Base-by-base conservation (phyloP, 2,329 filamentous ascomycete species). In the Sphaerulina vaccinii region DNA sequence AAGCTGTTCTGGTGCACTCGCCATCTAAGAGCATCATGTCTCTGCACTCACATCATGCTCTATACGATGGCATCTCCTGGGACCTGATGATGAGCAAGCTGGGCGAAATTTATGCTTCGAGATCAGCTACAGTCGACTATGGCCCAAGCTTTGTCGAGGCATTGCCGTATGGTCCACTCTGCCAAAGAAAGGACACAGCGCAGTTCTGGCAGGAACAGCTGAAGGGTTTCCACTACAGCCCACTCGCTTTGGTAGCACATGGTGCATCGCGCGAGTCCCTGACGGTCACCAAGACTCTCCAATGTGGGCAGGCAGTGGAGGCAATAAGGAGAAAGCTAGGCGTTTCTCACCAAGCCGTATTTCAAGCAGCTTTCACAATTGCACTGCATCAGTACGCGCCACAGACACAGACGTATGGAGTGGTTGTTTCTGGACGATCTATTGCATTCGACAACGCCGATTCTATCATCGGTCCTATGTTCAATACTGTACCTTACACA, bases 11-110 rank as follows among this genome's bases (percentile, higher is more conserved):
- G 0, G 54, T 81, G 5, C 61, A 58, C 21, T 64, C 65, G 8
- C 56, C 65, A 4, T 49, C 56, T 1, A 57, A 57, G 11, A 63
- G 62, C 5, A 56, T 76, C 0, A 69, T 95, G 24, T 70, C 77
- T 2, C 62, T 95, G 2, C 79, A 86, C 39, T 84, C 95, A 0
- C 95, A 96, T 70, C 91, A 96, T 66, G 90, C 81, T 0, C 69
- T 96, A 0, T 96, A 96, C 61, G 91, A 96, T 68, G 91, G 90
- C 1, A 86, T 81, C 58, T 92, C 90, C 55, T 79, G 95, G 33
- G 77, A 79, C 1, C 68, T 89, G 19, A 76, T 95, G 33, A 75
- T 95, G 16, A 66, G 79, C 2, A 70, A 77, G 16, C 74, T 95
- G 2, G 70, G 73, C 22, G 62, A 71, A 2, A 71, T 76, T 3